These are phyloP conservation scores for Haplographium delicatum DNA, from an alignment of 495 filamentous ascomycete species.

Conservation along the genomic window DNA sequence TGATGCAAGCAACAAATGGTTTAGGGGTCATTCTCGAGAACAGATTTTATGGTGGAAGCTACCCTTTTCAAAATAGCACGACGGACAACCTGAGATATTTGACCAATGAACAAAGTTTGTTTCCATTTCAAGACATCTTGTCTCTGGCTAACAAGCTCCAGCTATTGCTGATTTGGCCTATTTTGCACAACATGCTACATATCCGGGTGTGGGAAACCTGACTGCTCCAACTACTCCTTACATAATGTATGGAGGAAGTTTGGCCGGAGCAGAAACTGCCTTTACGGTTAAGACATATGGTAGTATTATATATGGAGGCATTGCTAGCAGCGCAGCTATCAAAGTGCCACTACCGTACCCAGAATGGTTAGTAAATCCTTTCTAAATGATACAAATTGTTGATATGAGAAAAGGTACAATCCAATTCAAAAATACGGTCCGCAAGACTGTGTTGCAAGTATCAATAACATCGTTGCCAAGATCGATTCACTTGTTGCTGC, in stretches of 20 bases:
- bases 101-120: slow-evolving; percentile 38
- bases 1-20: slow-evolving; percentile 42
- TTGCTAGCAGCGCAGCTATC: slow-evolving; percentile 36
- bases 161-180: slow-evolving; percentile 42
- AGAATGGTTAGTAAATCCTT: slow-evolving; percentile 28
- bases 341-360: slow-evolving; percentile 33
- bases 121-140: neutral
- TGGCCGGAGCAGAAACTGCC: slow-evolving; percentile 39
- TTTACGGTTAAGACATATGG: slow-evolving; percentile 37
- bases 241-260: slow-evolving; percentile 41
- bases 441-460: slow-evolving; percentile 38
- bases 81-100: slow-evolving; percentile 39
- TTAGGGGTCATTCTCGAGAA: slow-evolving; percentile 44
- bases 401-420: slow-evolving; percentile 21
- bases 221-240: slow-evolving; percentile 37
- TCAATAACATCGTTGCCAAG: slow-evolving; percentile 41
- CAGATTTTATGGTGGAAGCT: slow-evolving; percentile 40
- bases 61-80: slow-evolving; percentile 35
- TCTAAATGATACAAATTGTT: neutral
- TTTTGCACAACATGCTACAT: slow-evolving; percentile 39
- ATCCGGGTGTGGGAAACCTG: slow-evolving; percentile 31
- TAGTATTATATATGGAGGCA: slow-evolving; percentile 39
- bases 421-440: slow-evolving; percentile 36
- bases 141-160: neutral
- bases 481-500: slow-evolving; percentile 34